Conservation (phyloP, 495 filamentous ascomycete species). For the Hyaloscypha bicolor region DNA sequence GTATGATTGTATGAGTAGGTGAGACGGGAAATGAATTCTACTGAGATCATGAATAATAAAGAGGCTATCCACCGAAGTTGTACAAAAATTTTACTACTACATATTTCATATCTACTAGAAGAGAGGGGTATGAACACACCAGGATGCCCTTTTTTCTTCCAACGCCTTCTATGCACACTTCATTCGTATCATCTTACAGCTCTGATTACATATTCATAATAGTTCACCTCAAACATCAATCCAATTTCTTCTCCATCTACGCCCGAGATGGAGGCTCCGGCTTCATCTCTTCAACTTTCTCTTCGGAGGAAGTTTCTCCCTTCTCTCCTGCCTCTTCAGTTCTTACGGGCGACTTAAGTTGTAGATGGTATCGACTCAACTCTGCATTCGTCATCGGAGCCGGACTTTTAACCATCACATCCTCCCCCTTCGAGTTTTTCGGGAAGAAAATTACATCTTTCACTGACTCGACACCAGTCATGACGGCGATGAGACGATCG, state of each 20-base stretch:
- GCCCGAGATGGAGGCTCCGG: background rate
- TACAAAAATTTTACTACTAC: background rate
- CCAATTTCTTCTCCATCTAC: background rate
- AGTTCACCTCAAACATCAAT: background rate
- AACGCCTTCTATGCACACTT: no score
- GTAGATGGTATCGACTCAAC: constrained; percentile 72
- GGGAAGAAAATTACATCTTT: constrained; percentile 96
- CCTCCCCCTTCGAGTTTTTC: constrained; percentile 85
- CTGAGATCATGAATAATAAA: background rate
- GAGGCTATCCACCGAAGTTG: background rate
- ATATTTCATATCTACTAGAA: background rate
- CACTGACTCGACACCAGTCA: constrained; percentile 74
- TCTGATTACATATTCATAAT: background rate
- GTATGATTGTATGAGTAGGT: background rate
- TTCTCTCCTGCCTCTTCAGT: background rate
- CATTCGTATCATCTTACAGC: no score
- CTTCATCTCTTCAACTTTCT: background rate
- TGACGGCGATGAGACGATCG: constrained; percentile 82
- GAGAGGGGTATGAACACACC: constrained; percentile 6
- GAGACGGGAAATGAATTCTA: background rate
- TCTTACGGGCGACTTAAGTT: constrained; percentile 7
- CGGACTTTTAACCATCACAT: constrained; percentile 78
- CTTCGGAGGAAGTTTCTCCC: background rate
- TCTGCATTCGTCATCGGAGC: constrained; percentile 62
- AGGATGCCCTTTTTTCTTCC: background rate